These are phyloP conservation scores for Kwoniella shandongensis DNA, from an alignment of 768 basidiomycete genomes.

Conservation along the genomic window DNA sequence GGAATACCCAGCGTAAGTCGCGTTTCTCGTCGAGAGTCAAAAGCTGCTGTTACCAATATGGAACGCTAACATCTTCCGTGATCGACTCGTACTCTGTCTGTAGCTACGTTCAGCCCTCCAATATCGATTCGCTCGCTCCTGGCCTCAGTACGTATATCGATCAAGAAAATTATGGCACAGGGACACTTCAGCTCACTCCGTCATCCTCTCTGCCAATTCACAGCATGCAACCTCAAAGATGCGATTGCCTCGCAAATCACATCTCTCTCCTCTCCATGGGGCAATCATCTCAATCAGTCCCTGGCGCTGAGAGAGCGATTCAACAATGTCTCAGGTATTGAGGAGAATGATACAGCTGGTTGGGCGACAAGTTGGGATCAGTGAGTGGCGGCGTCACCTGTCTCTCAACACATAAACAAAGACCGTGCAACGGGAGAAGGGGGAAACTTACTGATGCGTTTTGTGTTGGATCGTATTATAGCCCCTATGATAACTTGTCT, in stretches of 20 bases:
- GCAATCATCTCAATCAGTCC: constrained; percentile 23
- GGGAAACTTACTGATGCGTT: not conserved
- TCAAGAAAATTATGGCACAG: too few species aligned
- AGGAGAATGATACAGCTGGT: constrained; percentile 31
- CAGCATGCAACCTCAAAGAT: constrained; percentile 25
- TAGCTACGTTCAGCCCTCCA: too few species aligned
- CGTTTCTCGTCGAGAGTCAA: too few species aligned
- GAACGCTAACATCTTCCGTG: too few species aligned
- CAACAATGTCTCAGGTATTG: constrained; percentile 37
- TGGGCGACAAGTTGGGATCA: constrained; percentile 42
- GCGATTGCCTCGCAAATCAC: constrained; percentile 15
- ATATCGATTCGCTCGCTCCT: constrained; percentile 35
- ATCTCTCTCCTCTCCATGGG: constrained; percentile 22
- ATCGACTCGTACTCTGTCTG: too few species aligned
- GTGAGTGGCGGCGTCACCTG: constrained; percentile 20
- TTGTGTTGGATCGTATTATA: not conserved
- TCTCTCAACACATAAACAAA: not conserved
- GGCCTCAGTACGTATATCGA: constrained; percentile 21
- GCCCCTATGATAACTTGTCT: constrained; percentile 40
- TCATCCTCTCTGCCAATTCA: too few species aligned
- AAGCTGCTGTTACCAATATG: constrained; percentile 1
- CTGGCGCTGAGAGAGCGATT: constrained; percentile 19
- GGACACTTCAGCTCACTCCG: not conserved
- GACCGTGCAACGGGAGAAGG: not conserved
- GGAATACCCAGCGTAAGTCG: constrained; percentile 25